Evolutionary conservation across 2,329 filamentous ascomycete genomes (phyloP).

Genomic region (Ceratocystis diversiconidia): DNA sequence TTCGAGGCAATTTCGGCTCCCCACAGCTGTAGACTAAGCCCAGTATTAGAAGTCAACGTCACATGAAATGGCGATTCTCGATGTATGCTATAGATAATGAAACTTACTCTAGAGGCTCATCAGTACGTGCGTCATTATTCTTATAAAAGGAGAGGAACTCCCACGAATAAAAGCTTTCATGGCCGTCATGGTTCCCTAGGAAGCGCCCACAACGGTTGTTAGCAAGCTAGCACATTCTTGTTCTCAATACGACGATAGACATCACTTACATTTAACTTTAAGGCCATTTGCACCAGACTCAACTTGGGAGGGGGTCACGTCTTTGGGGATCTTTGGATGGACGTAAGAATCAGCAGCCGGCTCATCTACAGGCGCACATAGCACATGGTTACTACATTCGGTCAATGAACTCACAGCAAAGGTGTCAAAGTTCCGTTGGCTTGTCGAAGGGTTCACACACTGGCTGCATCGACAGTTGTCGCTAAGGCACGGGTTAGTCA

Average conservation of each 20-base stretch:
- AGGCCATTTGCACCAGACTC: neutral
- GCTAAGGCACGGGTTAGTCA: conserved; percentile 20
- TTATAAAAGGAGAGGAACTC: conserved; percentile 42
- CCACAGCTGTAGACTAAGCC: conserved; percentile 21
- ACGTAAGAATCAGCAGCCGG: neutral
- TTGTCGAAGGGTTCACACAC: conserved; percentile 31
- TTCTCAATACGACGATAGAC: neutral
- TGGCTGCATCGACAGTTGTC: conserved; percentile 32
- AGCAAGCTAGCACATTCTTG: neutral
- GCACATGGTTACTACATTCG: neutral
- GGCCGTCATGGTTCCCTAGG: conserved; percentile 52
- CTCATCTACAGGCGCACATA: neutral
- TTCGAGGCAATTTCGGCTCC: conserved; percentile 26
- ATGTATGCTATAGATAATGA: neutral
- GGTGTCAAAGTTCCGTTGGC: conserved; percentile 31
- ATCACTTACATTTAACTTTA: neutral
- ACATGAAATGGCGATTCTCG: neutral
- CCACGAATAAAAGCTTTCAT: conserved; percentile 53
- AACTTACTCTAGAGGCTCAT: conserved; percentile 27
- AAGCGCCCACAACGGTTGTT: neutral
- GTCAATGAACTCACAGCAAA: conserved; percentile 25
- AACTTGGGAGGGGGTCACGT: neutral
- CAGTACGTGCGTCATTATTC: conserved; percentile 23
- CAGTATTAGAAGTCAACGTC: neutral
- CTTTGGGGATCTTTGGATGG: neutral